A percentile compares a stretch with the other conserved stretches of the same genome.
Conservation (phyloP, 2,329 filamentous ascomycete genomes). For the Onygenales sp. region DNA sequence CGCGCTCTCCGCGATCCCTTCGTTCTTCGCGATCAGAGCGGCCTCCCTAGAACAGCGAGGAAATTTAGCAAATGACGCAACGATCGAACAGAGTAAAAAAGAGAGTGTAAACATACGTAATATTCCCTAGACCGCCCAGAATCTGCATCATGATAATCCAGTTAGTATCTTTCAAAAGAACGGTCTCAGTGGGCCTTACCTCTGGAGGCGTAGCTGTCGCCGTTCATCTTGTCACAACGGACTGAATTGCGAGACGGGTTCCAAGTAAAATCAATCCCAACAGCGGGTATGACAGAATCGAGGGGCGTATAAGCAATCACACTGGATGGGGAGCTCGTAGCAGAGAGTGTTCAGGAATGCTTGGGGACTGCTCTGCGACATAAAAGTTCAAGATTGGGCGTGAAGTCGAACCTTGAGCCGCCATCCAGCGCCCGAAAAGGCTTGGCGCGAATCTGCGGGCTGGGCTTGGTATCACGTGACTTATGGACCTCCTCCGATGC, state of each 20-base stretch:
- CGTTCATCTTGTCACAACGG: constrained; percentile 55
- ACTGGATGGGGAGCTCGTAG: not conserved
- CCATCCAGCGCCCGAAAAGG: not conserved
- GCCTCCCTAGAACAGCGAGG: constrained; percentile 24
- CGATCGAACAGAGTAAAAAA: not conserved
- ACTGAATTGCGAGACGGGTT: not conserved
- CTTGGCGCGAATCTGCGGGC: constrained; percentile 1
- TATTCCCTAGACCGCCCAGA: constrained; percentile 40
- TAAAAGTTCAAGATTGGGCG: not conserved
- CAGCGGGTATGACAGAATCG: not conserved
- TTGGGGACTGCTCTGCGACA: not conserved
- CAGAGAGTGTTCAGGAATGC: not conserved
- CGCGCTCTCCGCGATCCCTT: constrained; percentile 13
- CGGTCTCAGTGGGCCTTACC: constrained; percentile 41
- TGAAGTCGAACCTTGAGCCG: not conserved
- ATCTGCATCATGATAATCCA: constrained; percentile 34
- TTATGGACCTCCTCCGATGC: not conserved
- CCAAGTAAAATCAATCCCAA: not conserved
- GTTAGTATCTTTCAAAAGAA: constrained; percentile 20
- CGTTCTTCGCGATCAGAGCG: constrained; percentile 41
- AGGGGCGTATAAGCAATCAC: not conserved
- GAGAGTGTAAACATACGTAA: not conserved
- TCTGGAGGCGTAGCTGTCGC: constrained; percentile 70
- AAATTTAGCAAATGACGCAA: constrained; percentile 16
- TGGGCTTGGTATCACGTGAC: not conserved